phyloP scores from a whole-genome alignment of 768 basidiomycete species.

The Naematelia encephala region DNA sequence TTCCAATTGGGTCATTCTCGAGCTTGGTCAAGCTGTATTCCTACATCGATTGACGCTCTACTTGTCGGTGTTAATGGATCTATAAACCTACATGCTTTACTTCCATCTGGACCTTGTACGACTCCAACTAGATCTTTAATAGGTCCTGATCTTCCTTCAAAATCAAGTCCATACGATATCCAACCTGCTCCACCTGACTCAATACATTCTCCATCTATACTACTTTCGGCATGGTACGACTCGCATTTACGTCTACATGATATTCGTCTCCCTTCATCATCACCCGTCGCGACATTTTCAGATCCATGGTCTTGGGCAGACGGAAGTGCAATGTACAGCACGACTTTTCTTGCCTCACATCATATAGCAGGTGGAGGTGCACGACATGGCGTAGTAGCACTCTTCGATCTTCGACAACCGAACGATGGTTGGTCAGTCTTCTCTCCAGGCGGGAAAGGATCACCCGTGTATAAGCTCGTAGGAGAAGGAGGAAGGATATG shows the following conservation, averaged over 20 bases:
- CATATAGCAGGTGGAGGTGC: constrained; percentile 37
- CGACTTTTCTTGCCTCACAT: constrained; percentile 25
- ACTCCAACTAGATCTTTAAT: constrained; percentile 9
- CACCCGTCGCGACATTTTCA: constrained; percentile 15
- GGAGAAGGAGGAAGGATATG: constrained; percentile 35
- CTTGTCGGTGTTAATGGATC: constrained; percentile 30
- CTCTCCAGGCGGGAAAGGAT: constrained; percentile 40
- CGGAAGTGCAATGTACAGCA: constrained; percentile 35
- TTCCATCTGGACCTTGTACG: constrained; percentile 2
- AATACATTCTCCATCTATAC: constrained; percentile 25
- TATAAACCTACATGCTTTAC: constrained; percentile 19
- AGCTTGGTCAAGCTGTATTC: constrained; percentile 34
- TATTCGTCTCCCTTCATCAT: constrained; percentile 19
- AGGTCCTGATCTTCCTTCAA: constrained; percentile 33
- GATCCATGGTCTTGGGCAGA: constrained; percentile 44
- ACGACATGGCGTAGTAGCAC: constrained; percentile 34
- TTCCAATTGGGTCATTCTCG: constrained; percentile 1
- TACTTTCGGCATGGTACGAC: constrained; percentile 45
- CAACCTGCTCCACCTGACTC: constrained; percentile 20
- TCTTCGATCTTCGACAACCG: constrained; percentile 34
- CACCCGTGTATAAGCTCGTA: constrained; percentile 37
- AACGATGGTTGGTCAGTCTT: constrained; percentile 36
- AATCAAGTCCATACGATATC: constrained; percentile 34
- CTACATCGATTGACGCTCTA: background rate
- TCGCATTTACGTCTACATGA: constrained; percentile 42